These are phyloP conservation scores for Byssoonygena ceratinophila DNA, from an alignment of 2,329 filamentous ascomycete genomes.

Conservation along the genomic window DNA sequence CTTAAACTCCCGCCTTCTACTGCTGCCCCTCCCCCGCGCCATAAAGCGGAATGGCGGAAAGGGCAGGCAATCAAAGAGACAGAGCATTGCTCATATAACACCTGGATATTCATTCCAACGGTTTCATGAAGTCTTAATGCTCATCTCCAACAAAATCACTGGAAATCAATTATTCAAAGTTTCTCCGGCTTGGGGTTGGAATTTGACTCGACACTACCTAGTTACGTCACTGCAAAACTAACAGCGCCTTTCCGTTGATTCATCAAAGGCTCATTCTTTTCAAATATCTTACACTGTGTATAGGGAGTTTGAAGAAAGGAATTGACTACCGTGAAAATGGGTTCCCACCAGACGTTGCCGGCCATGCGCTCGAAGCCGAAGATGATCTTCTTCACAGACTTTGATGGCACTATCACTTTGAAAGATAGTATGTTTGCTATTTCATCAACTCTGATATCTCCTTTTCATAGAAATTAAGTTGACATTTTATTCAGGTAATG, in stretches of 20 bases:
- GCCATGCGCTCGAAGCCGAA: constrained; percentile 54
- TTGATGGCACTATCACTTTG: constrained; percentile 88
- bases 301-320: background rate
- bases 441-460: background rate
- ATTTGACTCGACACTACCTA: no score
- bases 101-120: no score
- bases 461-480: constrained; percentile 14
- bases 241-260: no score
- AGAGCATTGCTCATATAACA: no score
- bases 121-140: no score
- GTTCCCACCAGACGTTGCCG: constrained; percentile 23
- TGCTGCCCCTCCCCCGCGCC: constrained; percentile 1
- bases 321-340: constrained; percentile 11
- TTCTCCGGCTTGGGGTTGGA: no score
- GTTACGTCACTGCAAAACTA: no score
- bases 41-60: background rate
- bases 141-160: no score
- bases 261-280: no score
- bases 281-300: no score
- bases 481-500: constrained; percentile 44
- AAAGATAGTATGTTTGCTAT: constrained; percentile 44
- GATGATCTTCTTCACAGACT: constrained; percentile 98
- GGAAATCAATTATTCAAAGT: no score
- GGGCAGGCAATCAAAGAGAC: background rate
- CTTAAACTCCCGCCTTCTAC: background rate